Base-by-base conservation (phyloP, 1,284 basidiomycete species). In the Leccinum ponderosum region DNA sequence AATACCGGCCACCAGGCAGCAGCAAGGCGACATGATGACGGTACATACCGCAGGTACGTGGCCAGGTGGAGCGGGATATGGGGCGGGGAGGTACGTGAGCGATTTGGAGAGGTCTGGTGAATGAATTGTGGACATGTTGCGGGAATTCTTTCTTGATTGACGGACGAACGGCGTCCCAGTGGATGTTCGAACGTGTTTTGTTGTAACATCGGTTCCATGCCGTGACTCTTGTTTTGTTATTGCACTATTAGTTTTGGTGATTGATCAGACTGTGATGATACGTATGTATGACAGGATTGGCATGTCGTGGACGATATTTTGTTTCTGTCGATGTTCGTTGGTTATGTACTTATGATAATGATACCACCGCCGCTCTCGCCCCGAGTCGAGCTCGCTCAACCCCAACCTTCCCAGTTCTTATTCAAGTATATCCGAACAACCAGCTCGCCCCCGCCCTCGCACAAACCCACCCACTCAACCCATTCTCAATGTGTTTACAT, bases 41-140 rank as follows among this genome's bases (percentile, higher is more conserved):
- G 2, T 51, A 72, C 68, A 55, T 69, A 73, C 69, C 63, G 51
- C 52, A 57, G 56, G 55, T 60, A 47, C 44, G 44, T 47, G 44
- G 17, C 44, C 17, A 47, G 44, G 44, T 7, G 56, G 66, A 47
- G 61, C 35, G 25, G 74, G 70, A 33, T 74, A 74, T 55, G 53
- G 60, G n/a, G 62, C 65, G n/a, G 64, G 67, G 39, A 64, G 44
- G 55, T 72, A 73, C 37, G 69, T 75, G 37, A 75, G 71, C 22
- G 61, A 75, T 58, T 59, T 73, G 56, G 73, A 73, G 9, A 33
- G 6, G 33, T 27, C 55, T 15, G 56, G 39, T 53, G 50, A 37
- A 50, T 12, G 22, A 8, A 14, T 1, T 25, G 31, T 25, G 47
- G 20, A 12, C 9, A 20, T 33, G 31, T 33, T 33, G 1, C 11